phyloP scores from a whole-genome alignment of 2,329 filamentous ascomycete genomes.

The Lomentospora prolificans region DNA sequence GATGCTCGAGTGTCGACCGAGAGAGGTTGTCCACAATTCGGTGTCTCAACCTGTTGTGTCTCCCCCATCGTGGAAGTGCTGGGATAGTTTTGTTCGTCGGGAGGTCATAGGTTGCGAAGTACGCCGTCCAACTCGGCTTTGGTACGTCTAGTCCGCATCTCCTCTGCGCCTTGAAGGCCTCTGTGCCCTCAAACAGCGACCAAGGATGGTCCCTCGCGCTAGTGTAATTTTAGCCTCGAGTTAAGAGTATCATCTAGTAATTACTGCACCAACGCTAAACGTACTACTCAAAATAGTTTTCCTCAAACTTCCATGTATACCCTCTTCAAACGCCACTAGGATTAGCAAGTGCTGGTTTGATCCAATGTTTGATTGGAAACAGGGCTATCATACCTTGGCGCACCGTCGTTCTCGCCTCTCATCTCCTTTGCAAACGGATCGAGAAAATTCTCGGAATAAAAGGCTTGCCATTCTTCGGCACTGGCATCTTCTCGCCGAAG shows the following conservation, averaged over 20 bases:
- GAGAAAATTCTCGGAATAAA: too few relatives aligned
- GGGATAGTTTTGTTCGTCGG: not conserved
- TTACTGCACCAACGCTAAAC: not conserved
- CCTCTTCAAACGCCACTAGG: too few relatives aligned
- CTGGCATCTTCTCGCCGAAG: too few relatives aligned
- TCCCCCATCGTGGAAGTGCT: slow-evolving; percentile 2
- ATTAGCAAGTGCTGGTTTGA: too few relatives aligned
- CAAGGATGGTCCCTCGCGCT: not conserved
- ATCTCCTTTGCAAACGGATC: too few relatives aligned
- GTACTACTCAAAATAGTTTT: slow-evolving; percentile 4
- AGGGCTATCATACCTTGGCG: too few relatives aligned
- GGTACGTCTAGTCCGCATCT: slow-evolving; percentile 8
- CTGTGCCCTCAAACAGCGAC: not conserved
- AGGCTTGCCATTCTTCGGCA: too few relatives aligned
- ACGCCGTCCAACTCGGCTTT: slow-evolving; percentile 13
- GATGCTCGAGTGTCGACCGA: slow-evolving; percentile 8
- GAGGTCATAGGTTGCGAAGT: slow-evolving; percentile 11
- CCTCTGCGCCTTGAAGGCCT: not conserved
- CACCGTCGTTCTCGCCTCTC: too few relatives aligned
- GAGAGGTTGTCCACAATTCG: slow-evolving; percentile 13
- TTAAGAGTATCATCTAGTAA: too few relatives aligned
- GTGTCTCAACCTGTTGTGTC: slow-evolving; percentile 9
- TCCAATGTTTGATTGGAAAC: too few relatives aligned
- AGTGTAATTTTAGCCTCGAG: too few relatives aligned
- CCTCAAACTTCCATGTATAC: too few relatives aligned